phyloP scores from a whole-genome alignment of 345 rosid genomes.

The Carallia pectinifolia region DNA sequence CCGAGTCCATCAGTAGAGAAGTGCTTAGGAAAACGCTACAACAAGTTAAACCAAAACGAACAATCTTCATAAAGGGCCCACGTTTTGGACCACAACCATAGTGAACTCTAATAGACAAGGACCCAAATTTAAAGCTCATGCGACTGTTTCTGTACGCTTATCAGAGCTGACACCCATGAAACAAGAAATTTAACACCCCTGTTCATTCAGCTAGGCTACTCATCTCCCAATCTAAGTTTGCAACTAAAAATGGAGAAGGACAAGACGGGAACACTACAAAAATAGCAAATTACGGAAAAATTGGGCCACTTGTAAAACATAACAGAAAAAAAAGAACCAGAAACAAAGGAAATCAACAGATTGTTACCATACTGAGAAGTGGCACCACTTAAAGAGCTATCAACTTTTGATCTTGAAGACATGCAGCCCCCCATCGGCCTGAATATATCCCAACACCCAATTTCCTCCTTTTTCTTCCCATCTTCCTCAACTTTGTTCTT shows the following conservation, averaged over 20 bases:
- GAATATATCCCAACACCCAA: slow-evolving; percentile 28
- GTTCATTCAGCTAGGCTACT: neutral
- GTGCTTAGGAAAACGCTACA: neutral
- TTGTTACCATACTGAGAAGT: slow-evolving; percentile 25
- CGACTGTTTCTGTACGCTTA: too few species aligned
- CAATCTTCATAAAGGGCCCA: slow-evolving; percentile 7
- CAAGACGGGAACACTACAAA: neutral
- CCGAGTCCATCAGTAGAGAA: too few species aligned
- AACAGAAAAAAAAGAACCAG: slow-evolving; percentile 3
- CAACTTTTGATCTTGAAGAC: slow-evolving; percentile 33
- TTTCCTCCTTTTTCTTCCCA: slow-evolving; percentile 11
- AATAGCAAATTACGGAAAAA: neutral
- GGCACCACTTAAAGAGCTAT: slow-evolving; percentile 23
- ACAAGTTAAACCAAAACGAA: neutral
- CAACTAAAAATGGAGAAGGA: neutral
- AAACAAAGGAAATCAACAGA: neutral
- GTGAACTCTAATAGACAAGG: neutral
- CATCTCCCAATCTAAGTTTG: neutral
- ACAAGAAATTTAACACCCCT: neutral
- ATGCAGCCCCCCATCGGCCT: slow-evolving; percentile 22
- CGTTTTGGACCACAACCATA: neutral
- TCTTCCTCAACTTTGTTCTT: slow-evolving; percentile 14
- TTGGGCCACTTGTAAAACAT: neutral
- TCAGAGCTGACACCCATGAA: neutral
- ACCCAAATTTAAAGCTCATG: neutral